A percentile compares a stretch with the other conserved stretches of the same genome.
Conservation (phyloP, 2,329 filamentous ascomycete genomes). For the Aspergillus tanneri region DNA sequence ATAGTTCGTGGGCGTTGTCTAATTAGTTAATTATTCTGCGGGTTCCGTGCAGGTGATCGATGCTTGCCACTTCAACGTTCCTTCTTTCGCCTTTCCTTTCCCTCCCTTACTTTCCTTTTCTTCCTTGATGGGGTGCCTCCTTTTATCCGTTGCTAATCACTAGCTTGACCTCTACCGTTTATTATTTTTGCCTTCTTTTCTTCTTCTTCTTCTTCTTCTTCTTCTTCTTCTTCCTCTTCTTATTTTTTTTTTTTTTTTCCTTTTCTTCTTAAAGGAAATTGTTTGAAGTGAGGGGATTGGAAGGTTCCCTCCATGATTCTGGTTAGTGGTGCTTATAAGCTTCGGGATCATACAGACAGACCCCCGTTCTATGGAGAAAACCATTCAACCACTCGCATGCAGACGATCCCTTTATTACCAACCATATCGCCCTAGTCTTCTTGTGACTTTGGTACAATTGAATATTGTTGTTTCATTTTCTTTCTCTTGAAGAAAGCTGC, state of each 20-base stretch:
- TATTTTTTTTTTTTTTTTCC: not conserved
- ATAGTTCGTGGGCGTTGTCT: no score
- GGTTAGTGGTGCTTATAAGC: not conserved
- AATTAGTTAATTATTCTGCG: no score
- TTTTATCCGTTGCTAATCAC: no score
- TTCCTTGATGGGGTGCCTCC: no score
- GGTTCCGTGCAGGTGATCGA: constrained; percentile 9
- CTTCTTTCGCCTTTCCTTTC: no score
- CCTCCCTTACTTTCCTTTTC: no score
- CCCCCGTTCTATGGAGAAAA: constrained; percentile 4
- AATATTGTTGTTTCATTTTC: not conserved
- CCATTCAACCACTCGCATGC: constrained; percentile 9
- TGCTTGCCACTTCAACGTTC: no score
- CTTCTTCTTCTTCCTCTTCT: constrained; percentile 5
- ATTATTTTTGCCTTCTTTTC: constrained; percentile 21
- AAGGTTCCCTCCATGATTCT: no score
- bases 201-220: constrained; percentile 10
- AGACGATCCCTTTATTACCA: constrained; percentile 13
- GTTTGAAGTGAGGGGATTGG: no score
- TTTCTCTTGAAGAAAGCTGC: constrained; percentile 5
- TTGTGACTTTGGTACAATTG: not conserved
- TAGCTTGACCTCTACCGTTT: no score
- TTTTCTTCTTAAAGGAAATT: no score
- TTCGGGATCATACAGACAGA: constrained; percentile 3
- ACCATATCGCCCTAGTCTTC: not conserved